These are phyloP conservation scores for Erysimum cheiri DNA, from an alignment of 441 rosid genomes.

Conservation along the genomic window DNA sequence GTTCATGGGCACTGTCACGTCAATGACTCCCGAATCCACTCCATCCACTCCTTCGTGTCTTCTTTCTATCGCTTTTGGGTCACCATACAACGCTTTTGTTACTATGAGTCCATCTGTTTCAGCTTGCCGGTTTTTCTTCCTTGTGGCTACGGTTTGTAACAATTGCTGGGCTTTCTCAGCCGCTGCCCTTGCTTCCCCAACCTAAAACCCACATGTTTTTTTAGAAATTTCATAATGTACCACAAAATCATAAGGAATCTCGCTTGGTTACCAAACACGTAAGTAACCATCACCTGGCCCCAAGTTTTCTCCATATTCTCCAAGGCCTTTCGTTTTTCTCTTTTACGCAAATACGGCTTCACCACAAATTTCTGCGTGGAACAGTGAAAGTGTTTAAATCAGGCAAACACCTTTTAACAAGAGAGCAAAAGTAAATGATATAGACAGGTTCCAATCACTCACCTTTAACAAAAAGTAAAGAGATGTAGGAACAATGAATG, in stretches of 20 bases:
- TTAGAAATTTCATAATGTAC: neutral
- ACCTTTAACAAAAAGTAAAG: conserved; percentile 90
- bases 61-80: conserved; percentile 61
- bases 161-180: conserved; percentile 87
- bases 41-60: conserved; percentile 49
- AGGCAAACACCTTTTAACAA: conserved; percentile 10
- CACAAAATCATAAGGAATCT: conserved; percentile 3
- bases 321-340: conserved; percentile 75
- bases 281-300: conserved; percentile 66
- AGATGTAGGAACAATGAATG: conserved; percentile 85
- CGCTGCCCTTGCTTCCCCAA: conserved; percentile 66
- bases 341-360: conserved; percentile 75
- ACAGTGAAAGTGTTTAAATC: conserved; percentile 9
- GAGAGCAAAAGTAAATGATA: conserved; percentile 22
- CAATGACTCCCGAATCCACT: conserved; percentile 62
- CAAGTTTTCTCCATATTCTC: conserved; percentile 74
- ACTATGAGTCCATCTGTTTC: conserved; percentile 82
- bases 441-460: conserved; percentile 22
- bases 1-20: conserved; percentile 90
- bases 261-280: neutral
- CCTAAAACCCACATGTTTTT: conserved; percentile 52
- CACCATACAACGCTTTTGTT: conserved; percentile 79
- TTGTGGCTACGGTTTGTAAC: conserved; percentile 76
- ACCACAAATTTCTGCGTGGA: conserved; percentile 71
- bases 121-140: conserved; percentile 77